A percentile compares a stretch with the other conserved stretches of the same genome.
Conservation (phyloP, 2,329 filamentous ascomycete species). For the Pestalotiopsis sp. region DNA sequence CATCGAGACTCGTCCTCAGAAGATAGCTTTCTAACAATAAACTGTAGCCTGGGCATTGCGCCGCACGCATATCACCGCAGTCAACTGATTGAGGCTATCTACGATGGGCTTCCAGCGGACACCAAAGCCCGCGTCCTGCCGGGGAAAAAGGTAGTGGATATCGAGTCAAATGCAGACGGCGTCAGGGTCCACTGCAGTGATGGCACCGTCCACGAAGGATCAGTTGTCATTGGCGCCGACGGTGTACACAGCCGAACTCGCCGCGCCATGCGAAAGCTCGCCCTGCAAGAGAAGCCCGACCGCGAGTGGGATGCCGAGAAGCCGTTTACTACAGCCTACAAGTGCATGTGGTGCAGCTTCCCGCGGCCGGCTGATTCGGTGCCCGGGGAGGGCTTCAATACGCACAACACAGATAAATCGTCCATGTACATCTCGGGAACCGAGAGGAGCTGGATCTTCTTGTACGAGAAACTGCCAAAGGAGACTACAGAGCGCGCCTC, state of each 20-base stretch:
- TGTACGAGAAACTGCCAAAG: slow-evolving; percentile 1
- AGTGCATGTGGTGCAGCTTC: slow-evolving; percentile 10
- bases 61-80: slow-evolving; percentile 20
- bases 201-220: slow-evolving; percentile 24
- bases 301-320: slow-evolving; percentile 1
- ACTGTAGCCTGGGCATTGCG: slow-evolving; percentile 18
- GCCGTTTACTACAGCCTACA: background rate
- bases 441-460: slow-evolving; percentile 7
- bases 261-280: slow-evolving; percentile 19
- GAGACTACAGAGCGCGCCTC: slow-evolving; percentile 26
- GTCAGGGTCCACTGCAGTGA: slow-evolving; percentile 25
- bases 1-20: too few species aligned
- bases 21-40: background rate
- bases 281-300: background rate
- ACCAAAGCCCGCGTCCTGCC: slow-evolving; percentile 20
- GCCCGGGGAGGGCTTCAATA: background rate
- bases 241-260: slow-evolving; percentile 26
- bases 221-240: slow-evolving; percentile 25
- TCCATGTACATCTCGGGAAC: background rate
- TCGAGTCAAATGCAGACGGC: slow-evolving; percentile 22
- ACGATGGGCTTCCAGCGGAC: slow-evolving; percentile 21
- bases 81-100: slow-evolving; percentile 22
- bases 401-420: background rate
- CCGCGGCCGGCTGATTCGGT: background rate
- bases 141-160: slow-evolving; percentile 19